Conservation (phyloP, 208 protist species). For the Crithidia fasciculata region DNA sequence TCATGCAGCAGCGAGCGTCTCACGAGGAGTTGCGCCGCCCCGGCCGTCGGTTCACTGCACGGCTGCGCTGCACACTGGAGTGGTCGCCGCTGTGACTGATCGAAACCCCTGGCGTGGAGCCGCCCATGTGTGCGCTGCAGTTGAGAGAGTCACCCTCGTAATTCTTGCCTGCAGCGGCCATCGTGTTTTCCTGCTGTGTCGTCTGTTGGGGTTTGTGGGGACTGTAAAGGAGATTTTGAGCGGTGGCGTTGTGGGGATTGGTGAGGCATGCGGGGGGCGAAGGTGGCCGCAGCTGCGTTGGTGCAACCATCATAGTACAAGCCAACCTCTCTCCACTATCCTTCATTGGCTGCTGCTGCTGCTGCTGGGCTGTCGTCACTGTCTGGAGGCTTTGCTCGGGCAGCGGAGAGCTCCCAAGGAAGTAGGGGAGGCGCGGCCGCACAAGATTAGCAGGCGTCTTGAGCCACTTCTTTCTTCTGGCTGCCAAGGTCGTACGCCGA, state of each 20-base stretch:
- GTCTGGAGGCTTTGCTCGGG: not conserved
- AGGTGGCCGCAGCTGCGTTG: too few species aligned
- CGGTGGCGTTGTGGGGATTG: too few species aligned
- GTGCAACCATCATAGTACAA: too few species aligned
- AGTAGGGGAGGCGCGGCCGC: not conserved
- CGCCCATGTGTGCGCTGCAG: not conserved
- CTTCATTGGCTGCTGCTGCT: not conserved
- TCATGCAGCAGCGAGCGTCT: not conserved
- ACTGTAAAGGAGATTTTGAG: too few species aligned
- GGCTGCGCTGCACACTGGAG: not conserved
- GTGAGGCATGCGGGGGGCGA: too few species aligned
- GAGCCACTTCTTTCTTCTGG: not conserved
- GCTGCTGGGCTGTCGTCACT: not conserved
- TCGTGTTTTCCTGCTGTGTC: too few species aligned
- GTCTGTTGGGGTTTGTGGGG: too few species aligned
- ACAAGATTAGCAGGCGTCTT: not conserved
- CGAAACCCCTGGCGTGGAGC: not conserved
- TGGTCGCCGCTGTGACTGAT: constrained; percentile 2
- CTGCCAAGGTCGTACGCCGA: too few species aligned
- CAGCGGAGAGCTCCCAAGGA: not conserved
- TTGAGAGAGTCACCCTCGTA: not conserved
- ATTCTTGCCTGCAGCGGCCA: not conserved
- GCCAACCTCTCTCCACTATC: too few species aligned
- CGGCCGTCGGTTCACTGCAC: not conserved
- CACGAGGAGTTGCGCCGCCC: not conserved